Conservation (phyloP, 2,329 filamentous ascomycete genomes). For the Scedosporium dehoogii region DNA sequence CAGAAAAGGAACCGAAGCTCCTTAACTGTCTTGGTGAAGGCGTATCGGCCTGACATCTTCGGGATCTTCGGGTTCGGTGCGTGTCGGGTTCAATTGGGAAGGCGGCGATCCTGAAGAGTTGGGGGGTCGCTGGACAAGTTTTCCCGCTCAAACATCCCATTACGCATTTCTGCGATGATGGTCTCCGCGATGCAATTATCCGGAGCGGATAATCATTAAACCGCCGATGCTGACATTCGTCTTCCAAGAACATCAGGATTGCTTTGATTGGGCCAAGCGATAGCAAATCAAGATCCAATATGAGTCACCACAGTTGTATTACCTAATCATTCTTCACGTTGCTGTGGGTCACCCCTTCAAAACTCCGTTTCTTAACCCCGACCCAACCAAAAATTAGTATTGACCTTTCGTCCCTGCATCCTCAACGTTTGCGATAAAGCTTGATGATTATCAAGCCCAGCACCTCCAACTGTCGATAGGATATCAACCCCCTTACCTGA, state of each 20-base stretch:
- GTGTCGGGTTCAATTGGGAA: not conserved
- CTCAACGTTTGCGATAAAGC: not conserved
- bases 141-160: not conserved
- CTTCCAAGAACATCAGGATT: not conserved
- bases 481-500: too few species aligned
- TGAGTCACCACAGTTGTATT: too few species aligned
- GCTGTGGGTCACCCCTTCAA: not conserved
- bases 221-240: not conserved
- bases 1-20: slow-evolving; percentile 97
- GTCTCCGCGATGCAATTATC: too few species aligned
- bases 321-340: not conserved
- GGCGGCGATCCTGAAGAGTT: not conserved
- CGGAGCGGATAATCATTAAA: too few species aligned
- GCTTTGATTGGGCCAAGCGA: too few species aligned
- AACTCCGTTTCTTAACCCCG: not conserved
- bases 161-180: too few species aligned
- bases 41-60: slow-evolving; percentile 83
- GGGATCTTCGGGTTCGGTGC: slow-evolving; percentile 38
- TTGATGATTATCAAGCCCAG: not conserved
- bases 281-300: too few species aligned
- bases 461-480: not conserved
- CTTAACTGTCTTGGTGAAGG: slow-evolving; percentile 78
- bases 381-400: not conserved
- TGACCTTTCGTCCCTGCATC: not conserved
- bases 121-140: not conserved